These are phyloP conservation scores for Pholiota adiposa DNA, from an alignment of 1,284 basidiomycete genomes.

Conservation along the genomic window DNA sequence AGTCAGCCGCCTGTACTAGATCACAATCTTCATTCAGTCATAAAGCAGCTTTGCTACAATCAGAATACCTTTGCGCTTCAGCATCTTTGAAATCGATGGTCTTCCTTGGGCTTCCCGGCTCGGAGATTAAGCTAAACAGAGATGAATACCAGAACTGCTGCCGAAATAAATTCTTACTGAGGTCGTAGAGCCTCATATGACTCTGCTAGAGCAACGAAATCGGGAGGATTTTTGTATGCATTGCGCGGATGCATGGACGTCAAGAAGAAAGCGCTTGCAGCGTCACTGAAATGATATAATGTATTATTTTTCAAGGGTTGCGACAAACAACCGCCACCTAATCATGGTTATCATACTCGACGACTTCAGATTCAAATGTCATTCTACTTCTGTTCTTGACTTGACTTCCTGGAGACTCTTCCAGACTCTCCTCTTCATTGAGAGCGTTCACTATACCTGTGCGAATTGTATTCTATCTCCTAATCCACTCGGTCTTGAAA, in stretches of 20 bases:
- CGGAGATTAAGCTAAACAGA: not conserved
- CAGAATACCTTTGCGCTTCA: slow-evolving; percentile 64
- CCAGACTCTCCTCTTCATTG: no score
- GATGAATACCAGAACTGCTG: not conserved
- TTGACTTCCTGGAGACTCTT: no score
- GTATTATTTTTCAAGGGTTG: not conserved
- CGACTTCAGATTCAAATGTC: no score
- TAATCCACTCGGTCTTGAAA: not conserved
- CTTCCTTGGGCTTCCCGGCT: slow-evolving; percentile 24
- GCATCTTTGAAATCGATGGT: slow-evolving; percentile 78
- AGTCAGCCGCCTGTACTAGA: slow-evolving; percentile 65
- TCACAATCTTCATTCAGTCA: not conserved
- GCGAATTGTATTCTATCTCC: not conserved
- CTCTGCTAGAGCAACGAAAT: slow-evolving; percentile 68
- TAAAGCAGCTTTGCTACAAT: not conserved
- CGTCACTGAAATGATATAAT: not conserved
- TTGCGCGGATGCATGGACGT: slow-evolving; percentile 70
- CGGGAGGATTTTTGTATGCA: slow-evolving; percentile 56
- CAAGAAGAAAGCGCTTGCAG: no score
- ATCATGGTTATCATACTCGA: no score
- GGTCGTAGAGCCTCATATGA: slow-evolving; percentile 60
- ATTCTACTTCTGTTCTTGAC: no score
- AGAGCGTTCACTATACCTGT: not conserved
- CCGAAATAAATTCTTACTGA: slow-evolving; percentile 49
- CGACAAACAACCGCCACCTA: not conserved